A percentile compares a stretch with the other conserved stretches of the same genome.
Conservation (phyloP, 257 asterid species). For the Parsonsia alboflavescens region DNA sequence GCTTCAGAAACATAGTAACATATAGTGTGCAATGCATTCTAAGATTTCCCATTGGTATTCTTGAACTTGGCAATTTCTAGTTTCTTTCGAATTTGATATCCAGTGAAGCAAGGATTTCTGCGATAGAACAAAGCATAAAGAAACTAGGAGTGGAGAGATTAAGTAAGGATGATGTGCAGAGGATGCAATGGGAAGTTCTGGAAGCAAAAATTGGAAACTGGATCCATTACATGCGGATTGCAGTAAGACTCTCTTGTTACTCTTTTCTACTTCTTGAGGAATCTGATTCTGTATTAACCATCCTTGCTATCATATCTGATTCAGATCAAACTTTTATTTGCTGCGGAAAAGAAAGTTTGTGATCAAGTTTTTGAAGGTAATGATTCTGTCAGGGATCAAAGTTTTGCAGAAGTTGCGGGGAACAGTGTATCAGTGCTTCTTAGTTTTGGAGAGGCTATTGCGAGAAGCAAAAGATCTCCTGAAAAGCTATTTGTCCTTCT, state of each 20-base stretch:
- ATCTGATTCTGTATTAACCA: background rate
- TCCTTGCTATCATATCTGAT: slow-evolving; percentile 9
- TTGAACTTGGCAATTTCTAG: background rate
- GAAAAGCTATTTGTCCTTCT: slow-evolving; percentile 90
- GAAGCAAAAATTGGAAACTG: slow-evolving; percentile 92
- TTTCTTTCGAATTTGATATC: slow-evolving; percentile 10
- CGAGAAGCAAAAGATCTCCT: slow-evolving; percentile 91
- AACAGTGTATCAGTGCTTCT: slow-evolving; percentile 62
- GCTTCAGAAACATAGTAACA: background rate
- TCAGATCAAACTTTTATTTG: slow-evolving; percentile 82
- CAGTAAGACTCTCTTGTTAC: slow-evolving; percentile 38
- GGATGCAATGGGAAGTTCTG: slow-evolving; percentile 95
- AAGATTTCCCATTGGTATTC: background rate
- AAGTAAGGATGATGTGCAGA: slow-evolving; percentile 90
- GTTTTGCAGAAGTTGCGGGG: slow-evolving; percentile 72
- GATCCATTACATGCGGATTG: slow-evolving; percentile 78
- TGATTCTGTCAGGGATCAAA: slow-evolving; percentile 69
- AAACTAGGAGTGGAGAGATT: slow-evolving; percentile 90
- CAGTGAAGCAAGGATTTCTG: slow-evolving; percentile 74
- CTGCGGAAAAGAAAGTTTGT: slow-evolving; percentile 77
- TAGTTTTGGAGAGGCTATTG: slow-evolving; percentile 91
- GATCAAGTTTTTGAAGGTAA: slow-evolving; percentile 61
- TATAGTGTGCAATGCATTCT: background rate
- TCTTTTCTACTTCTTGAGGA: background rate
- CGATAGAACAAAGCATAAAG: slow-evolving; percentile 74